Evolutionary conservation across 2,329 filamentous ascomycete species (phyloP), one percentile per base, ranked within the genome.

Genomic region (Dactylellina drechsleri): DNA sequence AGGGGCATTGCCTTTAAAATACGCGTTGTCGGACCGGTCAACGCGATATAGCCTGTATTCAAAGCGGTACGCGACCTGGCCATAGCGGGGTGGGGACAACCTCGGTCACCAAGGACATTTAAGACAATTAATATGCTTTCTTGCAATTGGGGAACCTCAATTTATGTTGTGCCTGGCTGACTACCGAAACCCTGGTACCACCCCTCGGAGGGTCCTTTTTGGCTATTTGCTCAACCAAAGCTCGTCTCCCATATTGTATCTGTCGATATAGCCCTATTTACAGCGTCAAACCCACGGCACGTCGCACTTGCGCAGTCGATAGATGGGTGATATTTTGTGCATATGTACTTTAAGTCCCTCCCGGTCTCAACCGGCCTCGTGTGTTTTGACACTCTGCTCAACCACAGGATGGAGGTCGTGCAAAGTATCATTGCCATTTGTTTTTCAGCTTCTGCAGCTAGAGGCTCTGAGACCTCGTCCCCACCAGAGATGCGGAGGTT

Each of bases 21-120:
- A 66, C 68, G 68, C 68, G 66, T 73, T 66, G 61, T 73, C 68
- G 68, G 68, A 66, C 68, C 68, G 66, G 68, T 73, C 60, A 73
- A 73, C 61, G 23, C 56, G 49, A 73, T 73, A 66, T 66, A 73
- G 68, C 60, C 68, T 73, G 57, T 66, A 66, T 73, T 73, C 56
- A 54, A 47, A 31, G 67, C 59, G 52, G 53, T 58, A 65, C 67
- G 60, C 65, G 65, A 68, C 65, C 56, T 72, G 60, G 67, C 47
- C 53, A 66, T 66, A 56, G 68, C 61, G 56, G 60, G 68, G 68
- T 66, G 60, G 54, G 59, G 60, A 36, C 31, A 7, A 36, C 57
- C 67, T 31, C 12, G 49, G 31, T 36, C 15, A 52, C 67, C 53
- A 65, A 60, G 50, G 31, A 36, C 31, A 36, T 36, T 36, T 36